Evolutionary conservation across 2,329 filamentous ascomycete genomes (phyloP), one percentile per base, ranked within the genome.

Genomic region (Penicillium corylophilum): DNA sequence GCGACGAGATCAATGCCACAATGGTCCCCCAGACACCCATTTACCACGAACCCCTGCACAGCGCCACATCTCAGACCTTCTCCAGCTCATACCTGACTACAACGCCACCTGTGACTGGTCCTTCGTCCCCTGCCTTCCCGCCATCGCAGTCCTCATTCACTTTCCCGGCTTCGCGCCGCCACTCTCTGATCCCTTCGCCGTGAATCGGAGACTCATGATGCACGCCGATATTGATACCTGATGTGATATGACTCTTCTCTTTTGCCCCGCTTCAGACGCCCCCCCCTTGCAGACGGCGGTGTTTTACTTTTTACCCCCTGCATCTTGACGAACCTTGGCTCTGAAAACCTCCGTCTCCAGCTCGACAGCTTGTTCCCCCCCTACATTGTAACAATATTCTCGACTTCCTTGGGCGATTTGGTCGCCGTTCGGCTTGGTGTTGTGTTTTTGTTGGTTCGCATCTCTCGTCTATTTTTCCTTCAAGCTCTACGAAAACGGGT

Each of bases 111-210:
- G 60, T 61, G 43, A 71, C 70, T 1, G 64, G 66, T 3, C 70
- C 71, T 22, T 66, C 71, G 13, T 72, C 70, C 7, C 70, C 71
- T 8, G 60, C 67, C 16, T 71, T 70, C 39, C 57, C 60, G 12
- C 60, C 57, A 10, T 61, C 61, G 1, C 61, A 60, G 10, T 18
- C 44, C 12, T 56, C 63, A 0, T 70, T 67, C 38, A 57, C 64
- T 31, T 63, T 60, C 23, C 52, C 64, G 3, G 24, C 54, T 13
- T 69, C 64, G 28, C 65, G 67, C 44, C 65, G 63, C 16, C 63
- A 56, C 40, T 71, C 69, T 41, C 39, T 65, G 43, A 62, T 63
- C 36, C 61, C 59, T 12, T 65, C 65, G 23, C 57, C 62, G 26
- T 64, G 47, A 56, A 42, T 15, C 20, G 45, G 24, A 16, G 28